Evolutionary conservation across 768 basidiomycete genomes (phyloP), one percentile per base, ranked within the genome.

Genomic region (Punctularia strigosozonata): DNA sequence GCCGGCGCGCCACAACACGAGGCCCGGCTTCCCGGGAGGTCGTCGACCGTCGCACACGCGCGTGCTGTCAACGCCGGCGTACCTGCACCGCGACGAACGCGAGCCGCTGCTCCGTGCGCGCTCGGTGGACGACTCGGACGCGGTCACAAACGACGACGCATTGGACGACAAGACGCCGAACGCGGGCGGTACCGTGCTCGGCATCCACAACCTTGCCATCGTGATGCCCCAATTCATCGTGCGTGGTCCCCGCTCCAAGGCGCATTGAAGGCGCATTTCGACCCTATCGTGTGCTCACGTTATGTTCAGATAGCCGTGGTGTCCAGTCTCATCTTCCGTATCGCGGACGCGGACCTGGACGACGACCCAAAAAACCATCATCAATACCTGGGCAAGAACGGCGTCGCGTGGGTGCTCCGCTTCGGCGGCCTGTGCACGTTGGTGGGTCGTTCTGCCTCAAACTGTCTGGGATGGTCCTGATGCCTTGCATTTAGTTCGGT

Each of bases 191-290:
- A 95, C 92, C 1, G 78, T 94, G 26, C 71, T 95, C 30, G 92
- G 92, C 3, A 90, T 97, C 28, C 92, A 97, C 53, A 97, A 97
- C 53, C 66, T 97, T 14, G 86, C 92, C 4, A 90, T 97, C 43
- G 92, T 97, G 20, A 77, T 89, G 62, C 92, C 92, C 17, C 92
- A 97, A 49, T 85, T 97, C 54, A 69, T 92, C 38, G 91, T 92
- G 53, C 48, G 88, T 69, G 3, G 26, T 17, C 6, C 10, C 22
- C 38, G 13, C 17, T 34, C 17, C 13, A 24, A 15, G 3, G 14
- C 22, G 33, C 7, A 34, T 10, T 34, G 19, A 20, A 10, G 12
- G 20, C 12, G 10, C 14, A 18, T 19, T 10, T 17, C 19, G 18
- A 21, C 7, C 15, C 7, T 14, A 14, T 20, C 25, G 30, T 19